Conservation (phyloP, 495 filamentous ascomycete species). For the Xylaria telfairii region DNA sequence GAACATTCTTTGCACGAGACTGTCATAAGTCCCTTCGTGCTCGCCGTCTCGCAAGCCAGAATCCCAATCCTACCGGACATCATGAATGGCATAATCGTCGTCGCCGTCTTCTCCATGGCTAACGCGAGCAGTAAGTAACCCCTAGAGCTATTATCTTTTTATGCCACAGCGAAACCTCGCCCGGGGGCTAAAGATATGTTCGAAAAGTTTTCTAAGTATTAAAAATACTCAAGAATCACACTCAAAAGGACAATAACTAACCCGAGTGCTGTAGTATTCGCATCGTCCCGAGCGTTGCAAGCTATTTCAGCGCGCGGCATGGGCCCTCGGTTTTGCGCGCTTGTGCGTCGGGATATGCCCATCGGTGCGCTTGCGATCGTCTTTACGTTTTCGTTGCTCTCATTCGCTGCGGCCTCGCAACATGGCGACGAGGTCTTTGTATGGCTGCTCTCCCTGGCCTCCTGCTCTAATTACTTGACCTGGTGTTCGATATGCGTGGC, state of each 20-base stretch:
- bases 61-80: conserved; percentile 64
- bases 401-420: conserved; percentile 29
- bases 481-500: conserved; percentile 70
- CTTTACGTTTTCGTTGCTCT: conserved; percentile 48
- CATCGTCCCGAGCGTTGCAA: conserved; percentile 63
- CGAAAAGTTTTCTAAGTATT: not conserved
- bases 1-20: conserved; percentile 24
- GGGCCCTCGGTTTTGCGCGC: conserved; percentile 57
- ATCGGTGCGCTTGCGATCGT: conserved; percentile 54
- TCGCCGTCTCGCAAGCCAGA: conserved; percentile 63
- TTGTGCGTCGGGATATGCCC: conserved; percentile 59
- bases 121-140: conserved; percentile 54
- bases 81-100: conserved; percentile 68
- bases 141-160: not conserved
- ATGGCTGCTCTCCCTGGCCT: conserved; percentile 70
- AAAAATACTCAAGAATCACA: not conserved
- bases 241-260: not conserved
- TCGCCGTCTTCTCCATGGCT: conserved; percentile 59
- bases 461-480: conserved; percentile 67
- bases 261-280: conserved; percentile 43
- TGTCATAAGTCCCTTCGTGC: conserved; percentile 63
- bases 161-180: too few species aligned
- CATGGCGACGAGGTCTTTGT: conserved; percentile 45
- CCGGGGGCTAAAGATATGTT: too few species aligned
- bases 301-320: conserved; percentile 58